Conservation (phyloP, 129 eudicot species). For the Cynara cardunculus region DNA sequence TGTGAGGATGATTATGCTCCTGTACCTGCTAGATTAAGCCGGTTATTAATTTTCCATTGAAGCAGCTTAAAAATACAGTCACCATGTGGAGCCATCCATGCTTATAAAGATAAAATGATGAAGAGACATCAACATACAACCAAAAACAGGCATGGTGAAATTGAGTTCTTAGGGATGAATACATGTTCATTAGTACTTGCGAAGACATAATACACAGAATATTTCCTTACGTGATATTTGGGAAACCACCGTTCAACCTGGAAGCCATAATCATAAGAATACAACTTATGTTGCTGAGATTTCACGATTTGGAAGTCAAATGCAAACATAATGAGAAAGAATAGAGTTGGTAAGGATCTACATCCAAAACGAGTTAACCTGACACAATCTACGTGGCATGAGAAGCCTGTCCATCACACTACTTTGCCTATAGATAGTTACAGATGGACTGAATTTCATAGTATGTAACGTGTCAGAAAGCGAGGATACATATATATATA, state of each 20-base stretch:
- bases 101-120: background rate
- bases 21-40: conserved; percentile 50
- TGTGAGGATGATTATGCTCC: conserved; percentile 86
- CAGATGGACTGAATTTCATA: background rate
- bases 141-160: background rate
- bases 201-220: background rate
- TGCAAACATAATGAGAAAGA: too few relatives aligned
- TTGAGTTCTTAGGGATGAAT: background rate
- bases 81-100: background rate
- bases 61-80: background rate
- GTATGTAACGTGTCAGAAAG: background rate
- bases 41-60: background rate
- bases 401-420: background rate
- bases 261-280: background rate
- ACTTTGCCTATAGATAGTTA: background rate
- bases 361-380: too few relatives aligned
- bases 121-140: background rate
- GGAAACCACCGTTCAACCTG: background rate
- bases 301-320: too few relatives aligned
- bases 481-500: background rate
- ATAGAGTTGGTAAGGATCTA: too few relatives aligned
- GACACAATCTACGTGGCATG: too few relatives aligned
- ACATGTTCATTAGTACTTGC: background rate
- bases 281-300: too few relatives aligned
- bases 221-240: background rate